These are phyloP conservation scores for Fusarium torreyae DNA, from an alignment of 2,329 filamentous ascomycete species.

Conservation along the genomic window DNA sequence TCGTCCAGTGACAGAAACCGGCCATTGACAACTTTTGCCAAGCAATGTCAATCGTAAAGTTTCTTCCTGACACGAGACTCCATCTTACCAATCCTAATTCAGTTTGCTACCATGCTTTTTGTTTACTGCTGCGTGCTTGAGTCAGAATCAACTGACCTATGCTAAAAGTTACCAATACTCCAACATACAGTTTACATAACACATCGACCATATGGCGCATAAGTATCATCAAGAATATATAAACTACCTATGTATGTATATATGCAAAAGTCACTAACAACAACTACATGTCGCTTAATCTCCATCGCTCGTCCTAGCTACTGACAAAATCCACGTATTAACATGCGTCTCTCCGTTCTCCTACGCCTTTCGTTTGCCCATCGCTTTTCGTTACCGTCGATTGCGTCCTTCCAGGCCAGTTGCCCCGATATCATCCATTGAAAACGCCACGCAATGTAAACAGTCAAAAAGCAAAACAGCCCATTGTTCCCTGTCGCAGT, in stretches of 20 bases:
- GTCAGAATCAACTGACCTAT: conserved; percentile 8
- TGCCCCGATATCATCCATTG: conserved; percentile 29
- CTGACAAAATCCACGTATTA: conserved; percentile 32
- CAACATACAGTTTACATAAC: neutral
- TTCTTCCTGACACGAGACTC: conserved; percentile 27
- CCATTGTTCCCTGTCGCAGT: conserved; percentile 14
- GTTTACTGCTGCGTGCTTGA: neutral
- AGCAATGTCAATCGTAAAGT: conserved; percentile 28
- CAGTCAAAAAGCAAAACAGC: conserved; percentile 29
- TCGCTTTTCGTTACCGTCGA: conserved; percentile 27
- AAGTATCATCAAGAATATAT: conserved; percentile 27
- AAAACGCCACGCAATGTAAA: conserved; percentile 47
- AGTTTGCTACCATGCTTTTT: neutral
- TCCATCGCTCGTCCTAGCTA: conserved; percentile 10
- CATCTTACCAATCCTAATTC: conserved; percentile 22
- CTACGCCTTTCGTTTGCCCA: conserved; percentile 16
- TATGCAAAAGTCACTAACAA: conserved; percentile 28
- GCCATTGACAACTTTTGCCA: conserved; percentile 28
- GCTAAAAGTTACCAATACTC: neutral
- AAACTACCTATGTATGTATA: conserved; percentile 41
- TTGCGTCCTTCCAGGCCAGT: conserved; percentile 18
- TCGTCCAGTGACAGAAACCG: conserved; percentile 18
- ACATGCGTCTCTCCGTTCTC: conserved; percentile 20
- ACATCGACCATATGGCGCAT: neutral
- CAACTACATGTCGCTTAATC: conserved; percentile 17